Conservation (phyloP, 2,329 filamentous ascomycete genomes). For the Ophiocordyceps camponoti-saundersi region DNA sequence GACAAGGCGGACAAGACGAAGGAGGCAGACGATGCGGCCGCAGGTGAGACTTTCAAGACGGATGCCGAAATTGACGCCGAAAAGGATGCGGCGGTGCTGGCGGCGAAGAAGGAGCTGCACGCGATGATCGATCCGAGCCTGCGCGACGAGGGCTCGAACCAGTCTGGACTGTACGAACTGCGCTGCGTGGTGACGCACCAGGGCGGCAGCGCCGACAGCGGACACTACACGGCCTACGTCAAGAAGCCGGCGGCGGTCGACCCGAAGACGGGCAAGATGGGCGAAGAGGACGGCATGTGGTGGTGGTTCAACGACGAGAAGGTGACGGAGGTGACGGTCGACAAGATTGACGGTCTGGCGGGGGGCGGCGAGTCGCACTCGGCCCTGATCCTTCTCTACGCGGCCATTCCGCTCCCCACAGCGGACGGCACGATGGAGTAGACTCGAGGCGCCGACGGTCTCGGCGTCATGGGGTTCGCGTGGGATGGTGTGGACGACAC, state of each 20-base stretch:
- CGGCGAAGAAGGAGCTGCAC: conserved; percentile 77
- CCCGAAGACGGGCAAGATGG: conserved; percentile 57
- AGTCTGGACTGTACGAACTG: conserved; percentile 88
- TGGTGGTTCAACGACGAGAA: conserved; percentile 99
- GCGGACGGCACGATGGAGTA: conserved; percentile 27
- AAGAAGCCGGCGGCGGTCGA: conserved; percentile 72
- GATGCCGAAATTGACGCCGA: conserved; percentile 87
- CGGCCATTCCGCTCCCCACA: conserved; percentile 50
- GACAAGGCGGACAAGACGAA: conserved; percentile 20
- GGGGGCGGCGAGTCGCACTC: conserved; percentile 83
- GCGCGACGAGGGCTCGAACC: conserved; percentile 62
- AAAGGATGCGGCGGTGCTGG: conserved; percentile 54
- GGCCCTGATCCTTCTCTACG: conserved; percentile 65
- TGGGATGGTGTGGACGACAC: neutral
- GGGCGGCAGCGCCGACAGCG: conserved; percentile 89
- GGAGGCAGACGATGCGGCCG: conserved; percentile 46
- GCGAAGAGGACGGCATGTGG: conserved; percentile 84
- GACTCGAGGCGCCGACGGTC: neutral
- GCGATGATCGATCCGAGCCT: conserved; percentile 60
- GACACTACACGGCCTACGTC: conserved; percentile 94
- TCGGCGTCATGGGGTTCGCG: neutral
- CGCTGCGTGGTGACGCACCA: conserved; percentile 92
- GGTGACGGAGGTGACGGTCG: conserved; percentile 76
- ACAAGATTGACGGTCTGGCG: conserved; percentile 79
- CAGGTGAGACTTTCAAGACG: conserved; percentile 73